Evolutionary conservation across 2,329 filamentous ascomycete genomes (phyloP).

Genomic region (Aspergillus sp.): DNA sequence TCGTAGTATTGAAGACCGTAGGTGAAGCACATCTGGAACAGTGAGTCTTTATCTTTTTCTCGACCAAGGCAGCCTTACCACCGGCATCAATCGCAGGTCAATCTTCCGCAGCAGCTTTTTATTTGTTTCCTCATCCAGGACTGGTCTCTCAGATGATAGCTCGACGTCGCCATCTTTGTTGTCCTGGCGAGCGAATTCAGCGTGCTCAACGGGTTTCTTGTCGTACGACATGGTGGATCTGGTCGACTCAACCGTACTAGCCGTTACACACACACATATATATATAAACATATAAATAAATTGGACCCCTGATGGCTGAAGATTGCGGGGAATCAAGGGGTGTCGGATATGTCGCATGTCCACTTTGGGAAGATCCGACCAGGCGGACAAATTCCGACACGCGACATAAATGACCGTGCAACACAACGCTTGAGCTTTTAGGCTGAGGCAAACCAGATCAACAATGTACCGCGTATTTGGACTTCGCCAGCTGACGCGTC

Average conservation of each 20-base stretch:
- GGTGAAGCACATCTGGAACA: constrained; percentile 13
- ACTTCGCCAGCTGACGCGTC: no score
- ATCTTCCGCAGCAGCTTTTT: constrained; percentile 10
- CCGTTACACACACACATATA: no score
- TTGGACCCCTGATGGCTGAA: background rate
- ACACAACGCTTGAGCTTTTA: background rate
- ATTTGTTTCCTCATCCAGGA: constrained; percentile 9
- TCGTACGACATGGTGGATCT: background rate
- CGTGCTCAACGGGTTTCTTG: background rate
- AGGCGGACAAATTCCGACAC: background rate
- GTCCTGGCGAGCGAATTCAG: background rate
- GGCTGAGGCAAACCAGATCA: no score
- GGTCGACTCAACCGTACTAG: background rate
- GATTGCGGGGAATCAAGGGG: background rate
- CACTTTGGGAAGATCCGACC: constrained; percentile 1
- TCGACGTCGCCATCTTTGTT: background rate
- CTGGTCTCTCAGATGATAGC: background rate
- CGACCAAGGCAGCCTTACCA: constrained; percentile 1
- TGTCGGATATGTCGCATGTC: background rate
- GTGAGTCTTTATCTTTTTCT: background rate
- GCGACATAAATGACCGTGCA: background rate
- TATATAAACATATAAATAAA: no score
- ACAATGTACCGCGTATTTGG: no score
- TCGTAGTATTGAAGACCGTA: constrained; percentile 17
- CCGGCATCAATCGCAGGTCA: constrained; percentile 10